Percentiles rank a stretch among this genome's conserved stretches.
These are phyloP conservation scores for Chlorella sp. DNA, from an alignment of 139 green algal genomes.

Conservation along the genomic window DNA sequence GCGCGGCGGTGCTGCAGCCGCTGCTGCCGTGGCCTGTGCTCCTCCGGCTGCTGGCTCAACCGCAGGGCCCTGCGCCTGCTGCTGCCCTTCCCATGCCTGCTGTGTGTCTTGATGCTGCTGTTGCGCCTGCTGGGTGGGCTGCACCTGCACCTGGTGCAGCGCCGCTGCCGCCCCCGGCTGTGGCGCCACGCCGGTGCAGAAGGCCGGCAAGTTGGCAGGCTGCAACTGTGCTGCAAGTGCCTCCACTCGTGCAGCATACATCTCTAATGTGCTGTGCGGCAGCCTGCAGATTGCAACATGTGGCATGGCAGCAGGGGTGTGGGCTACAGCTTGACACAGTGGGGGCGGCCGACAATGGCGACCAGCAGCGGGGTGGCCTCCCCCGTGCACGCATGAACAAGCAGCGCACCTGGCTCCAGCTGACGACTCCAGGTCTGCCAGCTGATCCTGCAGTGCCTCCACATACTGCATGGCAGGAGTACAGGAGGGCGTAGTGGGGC, in stretches of 20 bases:
- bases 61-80: neutral
- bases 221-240: slow-evolving; percentile 5
- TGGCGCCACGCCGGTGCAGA: neutral
- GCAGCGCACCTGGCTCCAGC: slow-evolving; percentile 17
- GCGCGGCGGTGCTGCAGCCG: neutral
- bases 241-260: slow-evolving; percentile 6
- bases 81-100: neutral
- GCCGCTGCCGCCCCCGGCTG: neutral
- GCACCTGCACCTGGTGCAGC: neutral
- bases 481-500: neutral
- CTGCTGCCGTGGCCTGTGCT: neutral
- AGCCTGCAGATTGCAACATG: neutral
- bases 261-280: neutral
- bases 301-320: neutral
- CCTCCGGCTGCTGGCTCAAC: neutral
- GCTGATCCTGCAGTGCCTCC: slow-evolving; percentile 52
- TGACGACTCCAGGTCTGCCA: slow-evolving; percentile 38
- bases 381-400: no score
- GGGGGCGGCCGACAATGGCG: no score
- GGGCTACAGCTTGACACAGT: no score
- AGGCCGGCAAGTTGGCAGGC: slow-evolving; percentile 4
- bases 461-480: slow-evolving; percentile 43
- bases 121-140: neutral
- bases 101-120: neutral
- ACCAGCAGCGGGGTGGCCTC: no score